Evolutionary conservation across 169 alveolate species (phyloP), one percentile per base, ranked within the genome.

Genomic region (Hepatocystis sp.): DNA sequence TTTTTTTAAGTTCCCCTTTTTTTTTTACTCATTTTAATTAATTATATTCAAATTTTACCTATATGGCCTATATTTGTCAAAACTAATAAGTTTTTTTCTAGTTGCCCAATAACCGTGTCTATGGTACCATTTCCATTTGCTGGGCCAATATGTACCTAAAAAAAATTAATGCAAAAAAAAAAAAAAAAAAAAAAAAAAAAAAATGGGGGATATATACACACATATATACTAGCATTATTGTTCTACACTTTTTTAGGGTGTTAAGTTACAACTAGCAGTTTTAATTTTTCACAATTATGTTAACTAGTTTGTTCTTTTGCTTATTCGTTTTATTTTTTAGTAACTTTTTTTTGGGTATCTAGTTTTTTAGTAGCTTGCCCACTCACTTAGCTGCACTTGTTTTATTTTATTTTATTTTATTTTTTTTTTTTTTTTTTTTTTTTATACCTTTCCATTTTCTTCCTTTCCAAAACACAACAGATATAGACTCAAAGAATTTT

Each of bases 81-180:
- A 94, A 61, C 89, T 71, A 23, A 94, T 85, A 64, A 68, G 91
- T 51, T 94, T 94, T 86, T 93, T 94, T 27, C 97, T 60, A n/a
- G 97, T 94, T 3, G 97, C 97, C 97, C 97, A 94, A 91, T 94
- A 94, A 27, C 97, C 97, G 66, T 94, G 97, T 28, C 97, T 65
- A 63, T 94, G 97, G 66, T 94, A 94, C 97, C 97, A 94, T 56
- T 89, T 90, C 96, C 96, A 94, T 84, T 94, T 94, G 93, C 94
- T 93, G 15, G 96, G 93, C 88, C 81, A 65, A 78, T 85, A 90
- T 1, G 92, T 67, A 65, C 90, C 93, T 90, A 47, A 36, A 36
- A 36, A 36, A 36, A 36, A 36, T 7, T 7, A 36, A 36, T 36
- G 47, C 15, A 36, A 36, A 36, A 36, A 36, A 7, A 10, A 5